These are phyloP conservation scores for Candida xyloterini DNA, from an alignment of 805 yeast genomes.

Conservation along the genomic window DNA sequence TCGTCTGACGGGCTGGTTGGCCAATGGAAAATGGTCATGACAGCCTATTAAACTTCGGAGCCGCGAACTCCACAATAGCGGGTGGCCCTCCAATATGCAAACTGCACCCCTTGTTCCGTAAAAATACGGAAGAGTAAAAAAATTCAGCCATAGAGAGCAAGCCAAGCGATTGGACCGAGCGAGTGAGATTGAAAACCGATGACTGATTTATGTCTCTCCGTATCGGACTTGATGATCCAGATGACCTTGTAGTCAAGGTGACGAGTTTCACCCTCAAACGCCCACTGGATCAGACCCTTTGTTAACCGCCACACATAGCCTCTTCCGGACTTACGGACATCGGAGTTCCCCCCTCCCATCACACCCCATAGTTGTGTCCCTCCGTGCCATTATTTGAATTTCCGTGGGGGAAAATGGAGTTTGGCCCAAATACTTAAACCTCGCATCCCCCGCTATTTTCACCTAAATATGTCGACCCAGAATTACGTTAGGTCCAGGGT, in stretches of 20 bases:
- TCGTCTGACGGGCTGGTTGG: slow-evolving; percentile 1
- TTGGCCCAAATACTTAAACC: slow-evolving; percentile 4
- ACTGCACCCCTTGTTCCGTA: slow-evolving; percentile 11
- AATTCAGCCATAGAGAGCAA: background rate
- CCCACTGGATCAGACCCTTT: background rate
- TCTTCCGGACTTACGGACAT: slow-evolving; percentile 12
- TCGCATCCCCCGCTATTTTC: slow-evolving; percentile 1
- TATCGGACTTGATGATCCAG: too few species aligned
- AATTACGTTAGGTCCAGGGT: slow-evolving; percentile 26
- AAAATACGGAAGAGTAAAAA: slow-evolving; percentile 2
- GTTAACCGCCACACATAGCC: background rate
- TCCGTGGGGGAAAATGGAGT: slow-evolving; percentile 11
- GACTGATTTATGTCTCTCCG: too few species aligned
- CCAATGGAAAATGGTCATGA: slow-evolving; percentile 2
- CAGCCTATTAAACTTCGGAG: slow-evolving; percentile 2
- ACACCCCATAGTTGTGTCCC: slow-evolving; percentile 11
- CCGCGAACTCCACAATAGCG: slow-evolving; percentile 8
- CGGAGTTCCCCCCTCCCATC: slow-evolving; percentile 11
- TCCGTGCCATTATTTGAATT: slow-evolving; percentile 5
- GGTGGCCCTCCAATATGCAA: slow-evolving; percentile 8
- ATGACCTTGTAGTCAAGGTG: too few species aligned
- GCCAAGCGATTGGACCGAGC: slow-evolving; percentile 1
- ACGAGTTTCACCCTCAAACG: too few species aligned
- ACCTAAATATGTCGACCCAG: slow-evolving; percentile 23
- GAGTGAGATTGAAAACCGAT: background rate